phyloP scores from a whole-genome alignment of 2,329 filamentous ascomycete genomes.

The Coniochaeta sp. region DNA sequence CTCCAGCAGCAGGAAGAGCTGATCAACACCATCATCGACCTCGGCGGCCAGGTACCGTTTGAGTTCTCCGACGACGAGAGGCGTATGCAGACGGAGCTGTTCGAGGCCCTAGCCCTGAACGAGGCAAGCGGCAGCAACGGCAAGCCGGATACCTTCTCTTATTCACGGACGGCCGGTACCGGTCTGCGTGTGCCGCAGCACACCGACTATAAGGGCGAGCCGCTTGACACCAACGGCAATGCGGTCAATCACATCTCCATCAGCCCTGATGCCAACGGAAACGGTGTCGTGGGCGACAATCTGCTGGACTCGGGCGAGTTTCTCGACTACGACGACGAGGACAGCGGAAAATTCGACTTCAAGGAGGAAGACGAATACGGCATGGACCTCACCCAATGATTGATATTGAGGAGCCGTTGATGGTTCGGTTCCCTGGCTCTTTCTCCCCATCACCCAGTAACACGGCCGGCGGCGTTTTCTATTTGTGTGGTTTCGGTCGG shows the following conservation, averaged over 20 bases:
- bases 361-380: constrained; percentile 93
- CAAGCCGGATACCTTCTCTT: constrained; percentile 51
- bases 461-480: not conserved
- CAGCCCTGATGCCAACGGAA: constrained; percentile 41
- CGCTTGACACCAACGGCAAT: constrained; percentile 44
- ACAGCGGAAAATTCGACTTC: constrained; percentile 67
- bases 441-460: not conserved
- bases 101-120: constrained; percentile 80
- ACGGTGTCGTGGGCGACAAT: constrained; percentile 32
- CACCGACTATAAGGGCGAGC: constrained; percentile 83
- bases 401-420: constrained; percentile 3
- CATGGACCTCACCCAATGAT: constrained; percentile 56
- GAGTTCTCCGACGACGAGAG: constrained; percentile 85
- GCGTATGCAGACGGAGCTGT: constrained; percentile 89
- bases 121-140: constrained; percentile 44
- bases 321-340: constrained; percentile 66
- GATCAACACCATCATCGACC: constrained; percentile 62
- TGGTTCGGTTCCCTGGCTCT: not conserved
- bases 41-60: constrained; percentile 72
- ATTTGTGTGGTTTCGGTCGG: not conserved
- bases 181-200: constrained; percentile 88
- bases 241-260: constrained; percentile 32
- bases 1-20: constrained; percentile 85
- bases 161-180: constrained; percentile 75
- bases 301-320: constrained; percentile 47